These are phyloP conservation scores for Metschnikowia kunwiensis DNA, from an alignment of 805 yeast genomes.

Conservation along the genomic window DNA sequence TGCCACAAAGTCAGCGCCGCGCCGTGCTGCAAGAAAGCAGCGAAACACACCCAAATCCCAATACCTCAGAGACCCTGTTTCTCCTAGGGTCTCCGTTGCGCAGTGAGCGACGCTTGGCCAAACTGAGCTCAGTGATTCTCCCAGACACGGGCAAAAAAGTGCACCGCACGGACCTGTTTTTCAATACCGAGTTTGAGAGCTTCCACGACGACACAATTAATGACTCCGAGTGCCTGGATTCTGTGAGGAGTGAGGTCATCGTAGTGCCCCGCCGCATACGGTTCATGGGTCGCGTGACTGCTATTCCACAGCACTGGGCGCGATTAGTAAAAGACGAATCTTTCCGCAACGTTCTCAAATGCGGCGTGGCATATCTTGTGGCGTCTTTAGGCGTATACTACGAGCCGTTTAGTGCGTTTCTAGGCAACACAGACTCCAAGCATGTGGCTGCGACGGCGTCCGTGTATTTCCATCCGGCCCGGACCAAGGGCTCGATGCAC, in stretches of 20 bases:
- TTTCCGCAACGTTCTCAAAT: conserved; percentile 48
- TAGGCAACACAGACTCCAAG: conserved; percentile 70
- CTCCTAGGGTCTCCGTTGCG: conserved; percentile 7
- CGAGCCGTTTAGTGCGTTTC: conserved; percentile 42
- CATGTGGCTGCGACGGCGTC: conserved; percentile 81
- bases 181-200: conserved; percentile 24
- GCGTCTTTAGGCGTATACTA: conserved; percentile 74
- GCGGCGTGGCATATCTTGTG: conserved; percentile 68
- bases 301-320: not conserved
- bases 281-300: not conserved
- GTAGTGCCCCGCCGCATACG: not conserved
- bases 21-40: not conserved
- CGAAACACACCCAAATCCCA: not conserved
- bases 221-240: conserved; percentile 16
- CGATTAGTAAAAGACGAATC: conserved; percentile 10
- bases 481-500: conserved; percentile 78
- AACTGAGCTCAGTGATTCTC: conserved; percentile 36
- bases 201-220: conserved; percentile 18
- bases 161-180: conserved; percentile 31
- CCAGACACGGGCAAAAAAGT: conserved; percentile 40
- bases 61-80: conserved; percentile 6
- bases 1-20: not conserved
- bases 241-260: conserved; percentile 1
- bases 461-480: conserved; percentile 79
- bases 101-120: conserved; percentile 9